These are phyloP conservation scores for Euphrasia arctica DNA, from an alignment of 305 asterid species.

Conservation along the genomic window DNA sequence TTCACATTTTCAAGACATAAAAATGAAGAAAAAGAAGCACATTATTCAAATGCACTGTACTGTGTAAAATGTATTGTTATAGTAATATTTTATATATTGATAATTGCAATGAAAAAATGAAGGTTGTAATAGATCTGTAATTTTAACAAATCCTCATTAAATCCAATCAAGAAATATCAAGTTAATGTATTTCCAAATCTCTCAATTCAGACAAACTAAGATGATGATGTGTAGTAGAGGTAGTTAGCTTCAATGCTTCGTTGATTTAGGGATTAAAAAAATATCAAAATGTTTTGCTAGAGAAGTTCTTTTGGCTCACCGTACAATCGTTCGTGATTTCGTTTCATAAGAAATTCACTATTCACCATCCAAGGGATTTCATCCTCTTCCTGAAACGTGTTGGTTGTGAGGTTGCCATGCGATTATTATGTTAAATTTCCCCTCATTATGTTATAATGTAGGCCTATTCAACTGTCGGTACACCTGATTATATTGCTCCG, in stretches of 20 bases:
- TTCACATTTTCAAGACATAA: too few species aligned
- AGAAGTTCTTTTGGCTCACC: not conserved
- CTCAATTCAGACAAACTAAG: not conserved
- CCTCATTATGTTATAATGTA: conserved; percentile 31
- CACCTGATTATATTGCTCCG: conserved; percentile 96
- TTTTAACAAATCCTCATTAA: not conserved
- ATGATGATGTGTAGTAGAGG: not conserved
- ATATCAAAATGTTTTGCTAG: not conserved
- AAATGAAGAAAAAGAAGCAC: not conserved
- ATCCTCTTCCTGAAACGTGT: conserved; percentile 13
- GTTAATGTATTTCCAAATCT: not conserved
- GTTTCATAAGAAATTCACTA: not conserved
- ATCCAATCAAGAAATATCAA: not conserved
- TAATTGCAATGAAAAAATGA: not conserved
- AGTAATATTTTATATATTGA: not conserved
- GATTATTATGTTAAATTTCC: conserved; percentile 1
- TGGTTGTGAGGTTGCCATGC: conserved; percentile 12
- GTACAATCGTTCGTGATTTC: not conserved
- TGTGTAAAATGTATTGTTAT: not conserved
- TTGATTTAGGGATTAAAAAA: not conserved
- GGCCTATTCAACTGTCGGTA: conserved; percentile 97
- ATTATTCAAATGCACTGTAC: too few species aligned
- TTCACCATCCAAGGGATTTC: conserved; percentile 2
- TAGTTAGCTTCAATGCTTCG: not conserved
- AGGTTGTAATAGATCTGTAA: not conserved